phyloP scores from a whole-genome alignment of 2,329 filamentous ascomycete species.

The Neonectria faginata region DNA sequence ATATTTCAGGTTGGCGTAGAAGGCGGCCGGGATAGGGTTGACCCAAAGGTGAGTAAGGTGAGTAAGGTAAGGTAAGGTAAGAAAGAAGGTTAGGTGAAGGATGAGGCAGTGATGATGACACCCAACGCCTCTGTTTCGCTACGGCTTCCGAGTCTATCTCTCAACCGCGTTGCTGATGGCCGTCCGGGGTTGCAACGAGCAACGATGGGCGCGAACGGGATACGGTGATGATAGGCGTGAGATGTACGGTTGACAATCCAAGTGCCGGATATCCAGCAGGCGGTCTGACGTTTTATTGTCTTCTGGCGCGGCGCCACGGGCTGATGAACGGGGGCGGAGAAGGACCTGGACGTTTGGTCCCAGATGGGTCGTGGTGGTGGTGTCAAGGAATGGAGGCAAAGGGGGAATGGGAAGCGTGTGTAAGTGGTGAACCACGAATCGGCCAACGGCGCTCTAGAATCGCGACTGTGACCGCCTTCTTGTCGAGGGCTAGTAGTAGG shows the following conservation, averaged over 20 bases:
- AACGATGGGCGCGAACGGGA: constrained; percentile 35
- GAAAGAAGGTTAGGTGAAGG: background rate
- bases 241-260: constrained; percentile 29
- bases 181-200: constrained; percentile 4
- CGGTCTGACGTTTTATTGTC: constrained; percentile 45
- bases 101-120: constrained; percentile 15
- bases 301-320: constrained; percentile 36
- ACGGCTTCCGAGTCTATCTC: background rate
- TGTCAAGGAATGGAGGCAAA: constrained; percentile 22
- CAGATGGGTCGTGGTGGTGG: constrained; percentile 29
- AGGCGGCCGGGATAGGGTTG: background rate
- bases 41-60: background rate
- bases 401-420: constrained; percentile 19
- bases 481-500: constrained; percentile 2
- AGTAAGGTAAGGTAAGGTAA: constrained; percentile 12
- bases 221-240: constrained; percentile 31
- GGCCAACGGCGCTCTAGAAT: background rate
- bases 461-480: constrained; percentile 22
- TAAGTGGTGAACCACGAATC: constrained; percentile 25
- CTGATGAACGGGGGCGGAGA: constrained; percentile 36
- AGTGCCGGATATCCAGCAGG: constrained; percentile 29
- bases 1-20: background rate
- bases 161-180: constrained; percentile 1
- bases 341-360: constrained; percentile 5
- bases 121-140: background rate